Percentiles rank a stretch among this genome's conserved stretches.
Evolutionary conservation across 164 flowering plant species (phyloP).

Genomic region (Cinnamomum micranthum): DNA sequence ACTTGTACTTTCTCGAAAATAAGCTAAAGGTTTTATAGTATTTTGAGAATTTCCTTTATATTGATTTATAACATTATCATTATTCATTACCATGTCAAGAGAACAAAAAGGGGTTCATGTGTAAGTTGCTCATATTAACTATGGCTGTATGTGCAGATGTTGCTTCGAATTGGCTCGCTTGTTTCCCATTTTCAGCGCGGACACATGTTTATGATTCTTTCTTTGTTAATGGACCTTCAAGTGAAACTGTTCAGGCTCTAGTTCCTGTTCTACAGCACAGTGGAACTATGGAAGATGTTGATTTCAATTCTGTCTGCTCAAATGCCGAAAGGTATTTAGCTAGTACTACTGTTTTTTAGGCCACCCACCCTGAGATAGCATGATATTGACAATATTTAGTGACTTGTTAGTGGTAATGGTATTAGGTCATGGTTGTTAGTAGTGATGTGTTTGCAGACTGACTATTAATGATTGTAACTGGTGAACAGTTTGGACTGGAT

Average conservation of each 20-base stretch:
- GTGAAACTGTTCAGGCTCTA: constrained; percentile 68
- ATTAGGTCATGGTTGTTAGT: too few species aligned
- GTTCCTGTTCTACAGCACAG: constrained; percentile 56
- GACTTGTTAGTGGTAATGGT: background rate
- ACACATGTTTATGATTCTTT: constrained; percentile 74
- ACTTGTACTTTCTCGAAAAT: background rate
- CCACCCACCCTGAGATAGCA: too few species aligned
- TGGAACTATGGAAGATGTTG: constrained; percentile 29
- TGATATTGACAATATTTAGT: background rate
- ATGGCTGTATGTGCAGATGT: constrained; percentile 54
- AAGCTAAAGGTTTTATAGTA: too few species aligned
- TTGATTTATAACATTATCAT: background rate
- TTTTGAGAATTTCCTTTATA: background rate
- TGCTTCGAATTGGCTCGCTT: constrained; percentile 81
- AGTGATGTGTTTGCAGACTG: too few species aligned
- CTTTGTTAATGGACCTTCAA: constrained; percentile 57
- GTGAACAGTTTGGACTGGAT: too few species aligned
- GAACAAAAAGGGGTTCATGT: background rate
- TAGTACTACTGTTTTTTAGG: background rate
- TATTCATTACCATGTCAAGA: too few species aligned
- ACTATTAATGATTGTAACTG: too few species aligned
- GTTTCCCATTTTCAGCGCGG: constrained; percentile 66
- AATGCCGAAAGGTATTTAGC: constrained; percentile 74
- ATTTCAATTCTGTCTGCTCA: constrained; percentile 38
- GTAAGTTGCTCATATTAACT: background rate